phyloP scores from a whole-genome alignment of 1,139 yeast genomes.

The Geotrichum aggregatum region DNA sequence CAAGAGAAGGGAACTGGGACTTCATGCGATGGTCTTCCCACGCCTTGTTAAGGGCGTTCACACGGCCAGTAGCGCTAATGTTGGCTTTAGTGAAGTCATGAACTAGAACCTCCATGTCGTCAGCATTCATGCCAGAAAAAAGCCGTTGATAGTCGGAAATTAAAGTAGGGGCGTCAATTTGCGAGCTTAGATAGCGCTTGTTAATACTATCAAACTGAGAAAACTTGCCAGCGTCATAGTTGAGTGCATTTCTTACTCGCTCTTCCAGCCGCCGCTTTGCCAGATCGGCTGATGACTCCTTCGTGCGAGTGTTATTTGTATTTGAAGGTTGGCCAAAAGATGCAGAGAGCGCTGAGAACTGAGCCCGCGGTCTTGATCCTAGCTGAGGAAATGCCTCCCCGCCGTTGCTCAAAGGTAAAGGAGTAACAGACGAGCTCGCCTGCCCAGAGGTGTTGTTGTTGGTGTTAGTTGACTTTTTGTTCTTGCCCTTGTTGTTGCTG shows the following conservation, averaged over 20 bases:
- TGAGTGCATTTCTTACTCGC: conserved; percentile 59
- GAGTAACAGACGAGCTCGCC: conserved; percentile 24
- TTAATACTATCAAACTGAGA: conserved; percentile 51
- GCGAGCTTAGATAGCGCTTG: conserved; percentile 46
- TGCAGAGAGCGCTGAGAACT: conserved; percentile 16
- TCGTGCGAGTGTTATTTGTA: conserved; percentile 4
- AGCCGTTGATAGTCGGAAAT: conserved; percentile 49
- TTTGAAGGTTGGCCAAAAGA: conserved; percentile 15
- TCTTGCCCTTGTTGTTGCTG: neutral
- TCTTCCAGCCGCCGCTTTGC: conserved; percentile 70
- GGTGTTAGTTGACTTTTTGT: conserved; percentile 28
- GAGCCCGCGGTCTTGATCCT: conserved; percentile 24
- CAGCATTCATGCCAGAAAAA: conserved; percentile 41
- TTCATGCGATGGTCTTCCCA: conserved; percentile 23
- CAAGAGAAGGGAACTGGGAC: conserved; percentile 19
- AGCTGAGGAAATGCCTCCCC: conserved; percentile 32
- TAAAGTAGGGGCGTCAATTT: conserved; percentile 50
- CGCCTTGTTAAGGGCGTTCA: conserved; percentile 17
- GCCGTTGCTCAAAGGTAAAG: conserved; percentile 22
- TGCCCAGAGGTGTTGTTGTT: conserved; percentile 10
- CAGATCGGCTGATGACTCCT: conserved; percentile 47
- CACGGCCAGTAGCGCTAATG: conserved; percentile 11
- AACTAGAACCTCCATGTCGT: conserved; percentile 47
- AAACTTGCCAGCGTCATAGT: conserved; percentile 49
- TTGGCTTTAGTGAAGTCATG: conserved; percentile 46